Base-by-base conservation (phyloP, 176 grass and related monocot species). In the Oryza longistaminata region DNA sequence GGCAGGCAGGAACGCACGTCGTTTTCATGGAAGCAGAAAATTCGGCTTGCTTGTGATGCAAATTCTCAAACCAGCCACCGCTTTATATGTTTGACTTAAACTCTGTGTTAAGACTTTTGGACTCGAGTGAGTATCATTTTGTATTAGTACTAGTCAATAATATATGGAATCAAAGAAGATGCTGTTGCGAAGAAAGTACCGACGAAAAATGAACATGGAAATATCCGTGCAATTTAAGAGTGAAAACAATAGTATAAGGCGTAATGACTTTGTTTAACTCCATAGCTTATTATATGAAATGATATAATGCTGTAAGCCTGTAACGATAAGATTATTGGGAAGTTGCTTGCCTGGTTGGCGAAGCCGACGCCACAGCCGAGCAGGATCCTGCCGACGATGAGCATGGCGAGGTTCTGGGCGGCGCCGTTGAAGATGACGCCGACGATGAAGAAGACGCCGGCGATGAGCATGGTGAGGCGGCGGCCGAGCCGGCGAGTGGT, bases 281-380 rank as follows among this genome's bases (percentile, higher is more conserved):
- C 8, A 8, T 24, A 79, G 17, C 22, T 58, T n/a, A 21, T 58
- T 9, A 21, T 58, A 55, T 7, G 52, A 15, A 55, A 46, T 49
- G n/a, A 50, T 66, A 34, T 27, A 7, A 21, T 16, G 27, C 3
- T 21, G 31, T 44, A 66, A 27, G 27, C 27, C 27, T 27, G 27
- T 35, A 35, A 35, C 34, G 3, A 40, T 5, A 58, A 58, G 17
- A 6, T 7, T n/a, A n/a, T 45, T 24, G 76, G 5, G 10, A 10
- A 70, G 1, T 17, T 66, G 33, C 34, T 71, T 70, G 93, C 94
- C 90, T 97, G 95, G 71, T 97, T 97, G 70, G 87, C 95, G 27
- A 97, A 97, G 31, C 95, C 95, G 33, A 97, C 90, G 46, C 92
- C 95, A 33, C 95, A 97, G 1, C 94, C 94, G 7, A 97, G 94